A percentile compares a stretch with the other conserved stretches of the same genome.
phyloP scores from a whole-genome alignment of 2,329 filamentous ascomycete genomes.

The Aspergillus tubingensis region DNA sequence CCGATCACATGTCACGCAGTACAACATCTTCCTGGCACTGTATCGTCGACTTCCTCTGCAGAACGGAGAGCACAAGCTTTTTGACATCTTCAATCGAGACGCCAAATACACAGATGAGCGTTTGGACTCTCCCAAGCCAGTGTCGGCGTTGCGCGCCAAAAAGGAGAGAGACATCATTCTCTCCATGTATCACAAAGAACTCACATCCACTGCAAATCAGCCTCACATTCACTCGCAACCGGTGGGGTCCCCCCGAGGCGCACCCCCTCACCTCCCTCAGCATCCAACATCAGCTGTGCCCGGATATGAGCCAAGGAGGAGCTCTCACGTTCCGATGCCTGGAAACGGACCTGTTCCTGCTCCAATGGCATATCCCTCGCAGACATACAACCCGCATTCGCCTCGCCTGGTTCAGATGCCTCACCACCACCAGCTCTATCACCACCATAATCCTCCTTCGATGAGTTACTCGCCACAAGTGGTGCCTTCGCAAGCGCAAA shows the following conservation, averaged over 20 bases:
- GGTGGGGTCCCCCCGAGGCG: neutral
- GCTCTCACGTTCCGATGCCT: neutral
- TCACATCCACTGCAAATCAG: neutral
- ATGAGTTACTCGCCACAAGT: neutral
- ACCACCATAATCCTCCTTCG: neutral
- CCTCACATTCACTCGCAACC: slow-evolving; percentile 1
- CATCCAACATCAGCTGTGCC: neutral
- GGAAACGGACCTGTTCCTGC: neutral
- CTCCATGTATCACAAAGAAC: slow-evolving; percentile 5
- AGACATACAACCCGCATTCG: neutral
- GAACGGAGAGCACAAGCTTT: slow-evolving; percentile 17
- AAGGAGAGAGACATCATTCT: slow-evolving; percentile 1
- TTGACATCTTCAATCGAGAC: slow-evolving; percentile 23
- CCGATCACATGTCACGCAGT: slow-evolving; percentile 55
- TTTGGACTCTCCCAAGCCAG: neutral
- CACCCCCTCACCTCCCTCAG: neutral
- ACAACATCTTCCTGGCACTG: slow-evolving; percentile 52
- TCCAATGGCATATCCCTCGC: neutral
- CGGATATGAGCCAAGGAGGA: neutral
- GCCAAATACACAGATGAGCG: slow-evolving; percentile 1
- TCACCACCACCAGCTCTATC: neutral
- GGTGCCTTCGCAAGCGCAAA: neutral
- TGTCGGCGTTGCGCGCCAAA: neutral
- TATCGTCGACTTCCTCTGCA: slow-evolving; percentile 30
- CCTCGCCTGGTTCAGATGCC: neutral